Conservation (phyloP, 495 filamentous ascomycete genomes). For the Platismatia glauca region DNA sequence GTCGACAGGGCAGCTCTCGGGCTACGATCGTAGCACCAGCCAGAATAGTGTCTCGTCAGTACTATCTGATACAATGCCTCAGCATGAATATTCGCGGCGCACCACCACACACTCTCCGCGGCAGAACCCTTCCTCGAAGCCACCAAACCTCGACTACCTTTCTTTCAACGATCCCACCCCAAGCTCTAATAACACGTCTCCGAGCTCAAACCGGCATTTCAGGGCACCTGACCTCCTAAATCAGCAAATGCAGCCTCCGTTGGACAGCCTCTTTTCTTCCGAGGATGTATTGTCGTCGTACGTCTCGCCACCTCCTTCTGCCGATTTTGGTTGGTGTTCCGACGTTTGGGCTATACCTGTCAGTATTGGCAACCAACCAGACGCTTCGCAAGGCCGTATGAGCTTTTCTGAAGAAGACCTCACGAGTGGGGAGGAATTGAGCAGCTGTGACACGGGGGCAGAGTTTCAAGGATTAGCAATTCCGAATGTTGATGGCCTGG, state of each 20-base stretch:
- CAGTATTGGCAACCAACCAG: slow-evolving; percentile 33
- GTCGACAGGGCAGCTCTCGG: slow-evolving; percentile 21
- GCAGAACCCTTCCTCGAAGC: slow-evolving; percentile 11
- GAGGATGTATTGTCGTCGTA: slow-evolving; percentile 34
- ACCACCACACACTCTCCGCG: slow-evolving; percentile 7
- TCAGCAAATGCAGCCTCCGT: slow-evolving; percentile 14
- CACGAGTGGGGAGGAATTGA: slow-evolving; percentile 34
- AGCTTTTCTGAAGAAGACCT: slow-evolving; percentile 73
- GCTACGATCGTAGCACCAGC: slow-evolving; percentile 32
- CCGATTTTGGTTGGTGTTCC: slow-evolving; percentile 33
- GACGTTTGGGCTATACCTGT: slow-evolving; percentile 35
- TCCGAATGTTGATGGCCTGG: slow-evolving; percentile 21
- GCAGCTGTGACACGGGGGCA: slow-evolving; percentile 21
- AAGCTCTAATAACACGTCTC: slow-evolving; percentile 19
- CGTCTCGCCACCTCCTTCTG: slow-evolving; percentile 24
- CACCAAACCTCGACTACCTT: slow-evolving; percentile 47
- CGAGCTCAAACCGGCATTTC: slow-evolving; percentile 2
- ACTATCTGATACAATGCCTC: slow-evolving; percentile 27
- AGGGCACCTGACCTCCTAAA: slow-evolving; percentile 10
- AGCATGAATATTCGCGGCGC: not conserved
- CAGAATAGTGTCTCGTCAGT: slow-evolving; percentile 37
- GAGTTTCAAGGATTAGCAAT: slow-evolving; percentile 20
- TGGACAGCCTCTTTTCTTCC: slow-evolving; percentile 37
- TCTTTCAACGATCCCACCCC: slow-evolving; percentile 34
- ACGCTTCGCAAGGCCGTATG: slow-evolving; percentile 55